phyloP scores from a whole-genome alignment of 495 filamentous ascomycete species.

The Hypoxylon perforatum region DNA sequence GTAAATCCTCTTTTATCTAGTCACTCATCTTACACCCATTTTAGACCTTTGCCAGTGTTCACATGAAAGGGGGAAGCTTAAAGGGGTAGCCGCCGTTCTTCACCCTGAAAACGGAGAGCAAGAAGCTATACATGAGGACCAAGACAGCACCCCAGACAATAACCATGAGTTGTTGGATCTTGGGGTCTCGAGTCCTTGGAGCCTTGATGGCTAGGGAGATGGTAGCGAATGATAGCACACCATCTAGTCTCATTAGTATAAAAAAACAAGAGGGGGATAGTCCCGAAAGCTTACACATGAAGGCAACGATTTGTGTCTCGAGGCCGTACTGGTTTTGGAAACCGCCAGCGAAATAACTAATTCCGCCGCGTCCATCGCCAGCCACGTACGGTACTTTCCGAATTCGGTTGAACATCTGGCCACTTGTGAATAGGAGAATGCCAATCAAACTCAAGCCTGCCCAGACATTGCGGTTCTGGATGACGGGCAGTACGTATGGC shows the following conservation, averaged over 20 bases:
- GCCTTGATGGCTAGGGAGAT: slow-evolving; percentile 92
- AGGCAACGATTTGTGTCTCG: slow-evolving; percentile 95
- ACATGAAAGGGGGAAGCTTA: slow-evolving; percentile 86
- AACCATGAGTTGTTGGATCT: slow-evolving; percentile 82
- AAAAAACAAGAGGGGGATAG: not conserved
- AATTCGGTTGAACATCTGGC: slow-evolving; percentile 99
- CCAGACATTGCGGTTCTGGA: slow-evolving; percentile 94
- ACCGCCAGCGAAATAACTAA: slow-evolving; percentile 91
- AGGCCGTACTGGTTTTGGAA: slow-evolving; percentile 96
- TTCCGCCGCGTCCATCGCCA: slow-evolving; percentile 84
- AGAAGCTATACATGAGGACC: slow-evolving; percentile 88
- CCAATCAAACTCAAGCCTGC: slow-evolving; percentile 88
- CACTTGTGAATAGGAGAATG: slow-evolving; percentile 93
- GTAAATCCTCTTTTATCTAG: slow-evolving; percentile 9
- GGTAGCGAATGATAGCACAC: slow-evolving; percentile 88
- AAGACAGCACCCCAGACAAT: slow-evolving; percentile 84
- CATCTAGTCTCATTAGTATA: slow-evolving; percentile 69
- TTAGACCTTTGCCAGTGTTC: slow-evolving; percentile 15
- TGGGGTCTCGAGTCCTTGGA: slow-evolving; percentile 82
- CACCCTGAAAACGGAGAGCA: slow-evolving; percentile 89
- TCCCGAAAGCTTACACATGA: slow-evolving; percentile 79
- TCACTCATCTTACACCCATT: not conserved
- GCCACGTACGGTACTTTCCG: slow-evolving; percentile 95
- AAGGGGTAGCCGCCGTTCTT: slow-evolving; percentile 98
- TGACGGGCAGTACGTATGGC: slow-evolving; percentile 83